Evolutionary conservation across 225 moss, liverwort and hornwort genomes (phyloP), one percentile per base, ranked within the genome.

Genomic region (Polytrichum formosum): DNA sequence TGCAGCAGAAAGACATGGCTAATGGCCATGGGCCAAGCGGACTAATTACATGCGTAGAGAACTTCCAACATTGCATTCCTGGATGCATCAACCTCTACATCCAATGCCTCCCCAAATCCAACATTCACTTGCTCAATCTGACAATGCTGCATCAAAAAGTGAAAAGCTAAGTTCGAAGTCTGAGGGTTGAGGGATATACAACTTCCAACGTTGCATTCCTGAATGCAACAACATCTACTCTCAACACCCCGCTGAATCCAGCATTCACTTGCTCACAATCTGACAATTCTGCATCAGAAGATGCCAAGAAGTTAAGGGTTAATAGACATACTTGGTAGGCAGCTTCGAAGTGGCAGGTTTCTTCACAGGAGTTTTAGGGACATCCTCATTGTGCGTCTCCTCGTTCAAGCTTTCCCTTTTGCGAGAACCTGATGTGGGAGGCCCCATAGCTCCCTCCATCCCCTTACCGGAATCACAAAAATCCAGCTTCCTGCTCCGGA

Each of bases 401-500:
- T 67, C 53, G 7, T 9, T 64, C 0, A 63, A 76, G 28, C 75
- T 80, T 77, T 53, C 65, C n/a, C 81, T 84, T 76, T 90, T 84
- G 0, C 83, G 75, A 16, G 73, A 61, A 9, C 65, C 71, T 46
- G 13, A 46, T 3, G 3, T 13, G 13, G 46, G 46, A 46, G 46
- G 46, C 2, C 20, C 2, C n/a, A 63, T 13, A 2, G 27, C 73
- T 46, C 58, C 59, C 37, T 67, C 82, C 20, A 62, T 80, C 3
- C 65, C 66, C 0, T 56, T 37, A 6, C 66, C 73, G 4, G 63
- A 4, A 56, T 9, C 81, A 6, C 55, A 64, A 55, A 69, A 70
- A 18, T 85, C 84, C 46, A 90, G 76, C 68, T 91, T 93, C 70
- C 91, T 74, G 69, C 83, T 93, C 30, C 93, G 76, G 66, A 91